Percentiles rank a stretch among this genome's conserved stretches.
Conservation (phyloP, 179 eudicot genomes). For the Pouteria campechiana region DNA sequence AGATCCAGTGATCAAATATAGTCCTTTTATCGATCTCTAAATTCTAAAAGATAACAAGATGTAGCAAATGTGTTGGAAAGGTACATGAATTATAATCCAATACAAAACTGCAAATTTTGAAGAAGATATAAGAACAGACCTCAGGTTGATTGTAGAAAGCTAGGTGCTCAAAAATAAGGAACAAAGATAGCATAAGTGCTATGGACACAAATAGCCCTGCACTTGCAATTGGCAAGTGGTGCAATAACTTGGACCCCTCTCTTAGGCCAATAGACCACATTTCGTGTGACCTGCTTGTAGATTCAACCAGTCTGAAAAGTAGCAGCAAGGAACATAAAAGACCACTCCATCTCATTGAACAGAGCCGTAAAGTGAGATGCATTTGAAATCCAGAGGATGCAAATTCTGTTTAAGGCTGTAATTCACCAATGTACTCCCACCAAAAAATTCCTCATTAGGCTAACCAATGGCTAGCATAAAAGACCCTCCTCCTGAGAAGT, state of each 20-base stretch:
- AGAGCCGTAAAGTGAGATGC: too few species aligned
- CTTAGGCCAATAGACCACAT: conserved; percentile 31
- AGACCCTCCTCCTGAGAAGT: too few species aligned
- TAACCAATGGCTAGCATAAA: too few species aligned
- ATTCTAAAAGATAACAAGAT: too few species aligned
- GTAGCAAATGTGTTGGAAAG: neutral
- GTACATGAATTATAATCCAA: neutral
- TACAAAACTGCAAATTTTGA: neutral
- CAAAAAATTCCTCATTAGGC: too few species aligned
- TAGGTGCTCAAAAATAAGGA: conserved; percentile 80
- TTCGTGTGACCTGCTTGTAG: conserved; percentile 30
- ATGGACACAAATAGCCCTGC: conserved; percentile 66
- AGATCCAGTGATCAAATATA: too few species aligned
- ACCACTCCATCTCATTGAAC: conserved; percentile 52
- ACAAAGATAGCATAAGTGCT: conserved; percentile 70
- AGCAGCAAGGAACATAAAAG: conserved; percentile 25
- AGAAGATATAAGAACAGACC: conserved; percentile 28
- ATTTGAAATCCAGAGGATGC: too few species aligned
- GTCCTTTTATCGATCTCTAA: too few species aligned
- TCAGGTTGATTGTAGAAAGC: conserved; percentile 90
- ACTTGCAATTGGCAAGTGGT: conserved; percentile 64
- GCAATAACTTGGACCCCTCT: conserved; percentile 32
- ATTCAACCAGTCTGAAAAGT: conserved; percentile 34
- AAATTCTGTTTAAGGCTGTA: too few species aligned
- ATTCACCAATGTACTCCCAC: too few species aligned